Base-by-base conservation (phyloP, 2,329 filamentous ascomycete genomes). In the Aspergillus sp. region DNA sequence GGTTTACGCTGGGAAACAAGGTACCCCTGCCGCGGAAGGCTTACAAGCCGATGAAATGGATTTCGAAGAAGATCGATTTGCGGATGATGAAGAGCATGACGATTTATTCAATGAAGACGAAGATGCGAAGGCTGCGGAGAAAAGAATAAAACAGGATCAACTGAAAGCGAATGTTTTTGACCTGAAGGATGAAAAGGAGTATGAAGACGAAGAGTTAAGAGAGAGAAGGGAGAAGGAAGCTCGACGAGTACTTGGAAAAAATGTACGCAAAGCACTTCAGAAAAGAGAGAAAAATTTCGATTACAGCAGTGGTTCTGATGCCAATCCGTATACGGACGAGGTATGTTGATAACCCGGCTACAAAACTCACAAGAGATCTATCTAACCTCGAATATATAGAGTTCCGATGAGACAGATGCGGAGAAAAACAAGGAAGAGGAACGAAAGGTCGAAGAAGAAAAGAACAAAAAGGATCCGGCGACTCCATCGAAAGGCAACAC, bases 101-200 rank as follows among this genome's bases (percentile, higher is more conserved):
- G 73, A 89, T 43, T 84, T 91, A 52, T 91, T 95, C 64, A 90
- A 95, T 52, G 87, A 92, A 50, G 91, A 96, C 59, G 93, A 96
- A 64, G 90, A 93, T 50, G 77, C 82, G 14, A 91, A 91, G 67
- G 85, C 89, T 17, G 82, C 88, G 0, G 87, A 89, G 61, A 87
- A 88, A 14, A 81, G 88, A 52, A 87, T 93, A 64, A 90, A 90
- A 64, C 85, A 88, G 57, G 89, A 93, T 68, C 92, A 96, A 73
- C 81, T 96, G n/a, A 87, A 87, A 52, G 93, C 93, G 8, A 96
- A 96, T 68, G 79, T 95, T 2, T 96, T 96, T 65, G 89, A 96
- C 68, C 78, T 85, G 45, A 85, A 89, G 69, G 84, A 92, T 4
- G 88, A 93, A 66, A 85, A 87, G 63, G 87, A 84, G 51, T 79